These are phyloP conservation scores for Penicillium crystallinum DNA, from an alignment of 495 filamentous ascomycete species.

Conservation along the genomic window DNA sequence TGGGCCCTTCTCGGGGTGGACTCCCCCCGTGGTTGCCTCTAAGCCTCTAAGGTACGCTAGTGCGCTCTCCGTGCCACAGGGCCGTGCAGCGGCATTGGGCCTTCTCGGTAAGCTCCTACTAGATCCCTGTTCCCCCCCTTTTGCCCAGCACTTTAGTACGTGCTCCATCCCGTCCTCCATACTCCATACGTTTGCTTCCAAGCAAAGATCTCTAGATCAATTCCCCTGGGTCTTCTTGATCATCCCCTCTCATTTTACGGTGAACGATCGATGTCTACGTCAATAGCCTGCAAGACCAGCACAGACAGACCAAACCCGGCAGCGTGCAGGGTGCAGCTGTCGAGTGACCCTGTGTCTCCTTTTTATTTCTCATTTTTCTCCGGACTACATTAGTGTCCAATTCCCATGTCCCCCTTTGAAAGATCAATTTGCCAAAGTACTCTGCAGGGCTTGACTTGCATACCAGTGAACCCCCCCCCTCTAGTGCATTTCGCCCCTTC, in stretches of 20 bases:
- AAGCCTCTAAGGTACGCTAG: constrained; percentile 17
- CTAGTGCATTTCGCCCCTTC: constrained; percentile 33
- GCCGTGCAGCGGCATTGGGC: constrained; percentile 17
- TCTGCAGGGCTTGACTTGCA: constrained; percentile 23
- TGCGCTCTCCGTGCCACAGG: constrained; percentile 26
- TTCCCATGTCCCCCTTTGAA: not conserved
- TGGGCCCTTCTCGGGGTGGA: constrained; percentile 21
- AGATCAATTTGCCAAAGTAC: not conserved
- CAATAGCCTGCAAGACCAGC: constrained; percentile 9
- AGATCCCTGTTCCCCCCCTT: constrained; percentile 17
- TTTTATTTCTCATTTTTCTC: constrained; percentile 6
- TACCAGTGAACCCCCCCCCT: constrained; percentile 4
- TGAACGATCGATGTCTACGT: not conserved
- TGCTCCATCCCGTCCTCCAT: not conserved
- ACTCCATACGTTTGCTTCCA: too few species aligned
- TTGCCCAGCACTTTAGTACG: constrained; percentile 2
- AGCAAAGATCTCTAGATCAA: too few species aligned
- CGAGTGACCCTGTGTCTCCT: constrained; percentile 10
- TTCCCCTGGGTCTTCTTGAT: not conserved
- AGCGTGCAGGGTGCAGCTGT: constrained; percentile 17
- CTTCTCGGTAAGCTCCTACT: constrained; percentile 1
- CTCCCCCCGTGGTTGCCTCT: constrained; percentile 23
- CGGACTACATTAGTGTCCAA: not conserved
- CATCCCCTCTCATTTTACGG: not conserved
- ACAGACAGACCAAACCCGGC: constrained; percentile 18